Evolutionary conservation across 768 basidiomycete genomes (phyloP), one percentile per base, ranked within the genome.

Genomic region (Gymnopilus junonius): DNA sequence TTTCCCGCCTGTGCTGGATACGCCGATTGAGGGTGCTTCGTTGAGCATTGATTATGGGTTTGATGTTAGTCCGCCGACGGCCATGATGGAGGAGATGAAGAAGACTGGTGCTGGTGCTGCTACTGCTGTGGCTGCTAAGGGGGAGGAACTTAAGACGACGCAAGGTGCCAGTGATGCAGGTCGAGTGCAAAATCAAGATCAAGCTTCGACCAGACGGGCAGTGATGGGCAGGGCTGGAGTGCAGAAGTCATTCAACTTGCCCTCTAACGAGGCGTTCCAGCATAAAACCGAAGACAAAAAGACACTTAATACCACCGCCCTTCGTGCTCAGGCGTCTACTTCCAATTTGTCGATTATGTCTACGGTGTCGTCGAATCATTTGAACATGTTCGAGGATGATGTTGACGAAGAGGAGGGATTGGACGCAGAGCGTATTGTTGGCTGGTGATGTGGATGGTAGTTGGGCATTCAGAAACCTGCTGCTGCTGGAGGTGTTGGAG

Each of bases 371-470:
- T 82, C 83, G 27, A 82, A 83, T 61, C 83, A 82, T 67, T 73
- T 85, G 39, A 83, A 82, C 20, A 69, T 85, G 50, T 71, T 82
- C 39, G 77, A 80, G 56, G 79, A 84, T 62, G 82, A 83, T 23
- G 76, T 77, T 39, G 75, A 80, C 42, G 80, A 78, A 37, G 75
- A 77, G 43, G 79, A 80, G 62, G 88, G 85, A 91, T 70, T 94
- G 92, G 92, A 88, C 89, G 48, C 79, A 82, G 69, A 90, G 87
- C 67, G 91, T 93, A 53, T 72, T 93, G 61, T 73, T 87, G 74
- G 90, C 89, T n/a, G 90, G 89, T 60, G 87, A 88, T 69, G 70
- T 78, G 54, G 80, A 67, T 55, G 61, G 61, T 15, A 39, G 59
- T 14, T 67, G 63, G 66, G 35, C 54, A 40, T 55, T 15, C 54